Base-by-base conservation (phyloP, 2,329 filamentous ascomycete genomes). In the Aspergillus sp. region DNA sequence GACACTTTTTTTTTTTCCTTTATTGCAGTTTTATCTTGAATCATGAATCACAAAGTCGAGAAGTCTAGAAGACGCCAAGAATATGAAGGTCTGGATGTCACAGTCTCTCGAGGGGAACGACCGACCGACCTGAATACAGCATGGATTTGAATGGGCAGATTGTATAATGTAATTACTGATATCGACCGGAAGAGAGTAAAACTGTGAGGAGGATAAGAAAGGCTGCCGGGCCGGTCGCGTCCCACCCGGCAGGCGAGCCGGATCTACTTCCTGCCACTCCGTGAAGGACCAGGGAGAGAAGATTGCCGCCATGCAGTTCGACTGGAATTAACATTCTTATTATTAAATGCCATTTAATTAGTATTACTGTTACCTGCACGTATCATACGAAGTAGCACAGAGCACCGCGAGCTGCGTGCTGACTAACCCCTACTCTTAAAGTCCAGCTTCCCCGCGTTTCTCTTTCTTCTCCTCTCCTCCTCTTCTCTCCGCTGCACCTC, bases 381-480 rank as follows among this genome's bases (percentile, higher is more conserved):
- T 29, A 42, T 42, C 14, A 1, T 42, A 14, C 39, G 7, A 14
- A 42, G 39, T 42, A 42, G 39, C n/a, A 54, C 16, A 24, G 24
- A 24, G 24, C 24, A n/a, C 11, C 9, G 6, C 26, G 6, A 29
- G 32, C 32, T 36, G 32, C 36, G 5, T n/a, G 55, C 52, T 60
- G 55, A 56, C 59, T 58, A 56, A 54, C 45, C 31, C 57, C 56
- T 39, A 16, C 47, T 56, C 49, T 58, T 61, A 63, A 61, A 58
- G 58, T 50, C 52, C 47, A 62, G 63, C 61, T 67, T 70, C 70
- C 70, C 70, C 70, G 70, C 70, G 66, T 60, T 54, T 53, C 54
- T 26, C 4, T 42, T 49, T 62, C 52, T 60, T 60, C 56, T 62
- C 49, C 47, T 56, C 26, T 49, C 52, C 39, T 42, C 16, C 31